Evolutionary conservation across 1,139 yeast genomes (phyloP).

Genomic region (Saccharomyces hybrid): DNA sequence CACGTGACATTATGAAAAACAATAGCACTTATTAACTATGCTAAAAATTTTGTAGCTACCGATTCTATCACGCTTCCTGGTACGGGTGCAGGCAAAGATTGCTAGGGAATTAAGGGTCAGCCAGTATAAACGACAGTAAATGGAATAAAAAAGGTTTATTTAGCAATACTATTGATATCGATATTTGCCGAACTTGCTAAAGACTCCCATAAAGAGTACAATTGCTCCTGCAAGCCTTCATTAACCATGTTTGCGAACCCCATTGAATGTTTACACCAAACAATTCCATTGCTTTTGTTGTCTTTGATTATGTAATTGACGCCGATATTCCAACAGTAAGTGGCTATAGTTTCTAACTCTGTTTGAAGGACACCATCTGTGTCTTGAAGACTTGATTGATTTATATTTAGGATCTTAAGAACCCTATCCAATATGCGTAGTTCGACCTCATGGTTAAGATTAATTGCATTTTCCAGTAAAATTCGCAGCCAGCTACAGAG

Average conservation of each 20-base stretch:
- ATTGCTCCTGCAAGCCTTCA: conserved; percentile 11
- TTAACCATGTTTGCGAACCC: conserved; percentile 15
- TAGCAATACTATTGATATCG: conserved; percentile 33
- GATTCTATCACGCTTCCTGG: background rate
- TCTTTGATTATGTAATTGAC: conserved; percentile 16
- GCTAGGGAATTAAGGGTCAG: background rate
- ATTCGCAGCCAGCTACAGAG: conserved; percentile 10
- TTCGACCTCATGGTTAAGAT: background rate
- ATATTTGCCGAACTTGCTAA: conserved; percentile 40
- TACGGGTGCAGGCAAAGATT: background rate
- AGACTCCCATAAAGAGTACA: conserved; percentile 16
- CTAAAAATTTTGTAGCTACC: conserved; percentile 38
- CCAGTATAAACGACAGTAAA: background rate
- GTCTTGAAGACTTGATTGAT: background rate
- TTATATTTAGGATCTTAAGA: background rate
- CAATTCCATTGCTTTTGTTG: conserved; percentile 8
- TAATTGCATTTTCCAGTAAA: conserved; percentile 3
- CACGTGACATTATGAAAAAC: background rate
- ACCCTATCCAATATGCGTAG: background rate
- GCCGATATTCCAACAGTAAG: conserved; percentile 24
- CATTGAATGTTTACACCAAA: conserved; percentile 19
- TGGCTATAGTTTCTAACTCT: conserved; percentile 19
- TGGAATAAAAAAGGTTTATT: too few species aligned
- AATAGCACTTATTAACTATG: conserved; percentile 39
- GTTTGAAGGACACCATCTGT: conserved; percentile 3